Evolutionary conservation across 2,329 filamentous ascomycete genomes (phyloP), one percentile per base, ranked within the genome.

Genomic region (Beauveria sp.): DNA sequence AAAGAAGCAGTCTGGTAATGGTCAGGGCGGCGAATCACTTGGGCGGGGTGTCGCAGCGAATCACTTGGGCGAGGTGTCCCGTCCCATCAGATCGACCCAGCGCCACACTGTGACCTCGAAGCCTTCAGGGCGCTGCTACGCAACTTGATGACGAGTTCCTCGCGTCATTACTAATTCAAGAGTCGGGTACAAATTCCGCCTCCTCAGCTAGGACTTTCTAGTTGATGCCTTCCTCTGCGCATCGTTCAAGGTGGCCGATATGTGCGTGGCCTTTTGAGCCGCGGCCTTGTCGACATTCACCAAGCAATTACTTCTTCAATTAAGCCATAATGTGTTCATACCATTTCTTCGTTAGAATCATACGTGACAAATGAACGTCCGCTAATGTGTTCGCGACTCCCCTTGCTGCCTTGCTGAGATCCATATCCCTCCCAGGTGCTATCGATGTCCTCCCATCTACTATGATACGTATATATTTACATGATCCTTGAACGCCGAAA

Each of bases 301-400:
- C 1, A 42, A 49, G 55, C 14, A 50, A 51, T 3, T 9, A 45
- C 18, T 30, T n/a, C 4, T 10, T 20, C 22, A 16, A 14, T 46
- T 57, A 62, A 53, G 66, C 71, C 70, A 68, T 72, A 71, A 68
- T 67, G 69, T 72, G 66, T 72, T 71, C 69, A 65, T 68, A 63
- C 64, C 67, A 68, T 70, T 69, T 70, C 67, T 47, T 71, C 70
- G 66, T 71, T 61, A 69, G 64, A 67, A 67, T 71, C 68, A 67
- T 70, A 64, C 68, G 63, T 65, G 63, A 66, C 65, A 67, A 56
- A 67, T 66, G 61, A 62, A 65, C 65, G 65, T 67, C 61, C 62
- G 63, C 64, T 62, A 56, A 56, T 51, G 62, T 59, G 54, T 52
- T 60, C 47, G 58, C 61, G 40, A 58, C 34, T 51, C 58, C 50